These are phyloP conservation scores for Hordeum marinum DNA, from an alignment of 176 grass and related monocot species.

Conservation along the genomic window DNA sequence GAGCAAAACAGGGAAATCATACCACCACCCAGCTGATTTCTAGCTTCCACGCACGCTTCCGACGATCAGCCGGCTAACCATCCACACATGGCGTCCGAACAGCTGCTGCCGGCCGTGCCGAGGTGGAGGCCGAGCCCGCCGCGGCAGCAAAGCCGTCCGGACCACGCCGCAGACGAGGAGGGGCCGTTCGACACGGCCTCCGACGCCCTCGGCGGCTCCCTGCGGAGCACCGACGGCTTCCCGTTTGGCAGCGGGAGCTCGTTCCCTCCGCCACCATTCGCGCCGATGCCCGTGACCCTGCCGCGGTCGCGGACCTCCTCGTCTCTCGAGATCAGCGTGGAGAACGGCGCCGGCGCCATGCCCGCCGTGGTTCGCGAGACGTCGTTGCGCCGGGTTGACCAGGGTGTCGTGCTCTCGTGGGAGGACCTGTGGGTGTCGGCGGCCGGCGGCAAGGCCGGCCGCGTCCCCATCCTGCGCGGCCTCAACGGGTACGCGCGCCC, in stretches of 20 bases:
- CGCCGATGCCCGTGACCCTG: constrained; percentile 1
- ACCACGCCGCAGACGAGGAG: background rate
- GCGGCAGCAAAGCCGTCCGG: background rate
- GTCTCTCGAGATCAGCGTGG: constrained; percentile 20
- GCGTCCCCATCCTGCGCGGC: constrained; percentile 53
- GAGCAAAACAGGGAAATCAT: background rate
- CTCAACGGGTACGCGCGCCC: constrained; percentile 68
- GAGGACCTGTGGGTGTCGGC: constrained; percentile 85
- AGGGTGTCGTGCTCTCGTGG: constrained; percentile 60
- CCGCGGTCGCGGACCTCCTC: background rate
- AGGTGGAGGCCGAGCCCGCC: constrained; percentile 65
- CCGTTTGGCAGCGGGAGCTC: constrained; percentile 47
- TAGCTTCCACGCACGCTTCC: background rate
- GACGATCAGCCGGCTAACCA: background rate
- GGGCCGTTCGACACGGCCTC: background rate
- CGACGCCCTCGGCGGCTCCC: background rate
- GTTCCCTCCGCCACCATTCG: constrained; percentile 7
- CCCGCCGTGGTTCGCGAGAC: background rate
- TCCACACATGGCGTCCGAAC: constrained; percentile 22
- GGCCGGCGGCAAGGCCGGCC: constrained; percentile 26
- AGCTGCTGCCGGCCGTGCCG: constrained; percentile 37
- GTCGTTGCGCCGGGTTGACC: constrained; percentile 35
- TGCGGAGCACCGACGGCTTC: constrained; percentile 48
- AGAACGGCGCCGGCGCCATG: background rate
- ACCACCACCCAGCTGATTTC: background rate